phyloP scores from a whole-genome alignment of 495 filamentous ascomycete species.

The Xylaria longipes region DNA sequence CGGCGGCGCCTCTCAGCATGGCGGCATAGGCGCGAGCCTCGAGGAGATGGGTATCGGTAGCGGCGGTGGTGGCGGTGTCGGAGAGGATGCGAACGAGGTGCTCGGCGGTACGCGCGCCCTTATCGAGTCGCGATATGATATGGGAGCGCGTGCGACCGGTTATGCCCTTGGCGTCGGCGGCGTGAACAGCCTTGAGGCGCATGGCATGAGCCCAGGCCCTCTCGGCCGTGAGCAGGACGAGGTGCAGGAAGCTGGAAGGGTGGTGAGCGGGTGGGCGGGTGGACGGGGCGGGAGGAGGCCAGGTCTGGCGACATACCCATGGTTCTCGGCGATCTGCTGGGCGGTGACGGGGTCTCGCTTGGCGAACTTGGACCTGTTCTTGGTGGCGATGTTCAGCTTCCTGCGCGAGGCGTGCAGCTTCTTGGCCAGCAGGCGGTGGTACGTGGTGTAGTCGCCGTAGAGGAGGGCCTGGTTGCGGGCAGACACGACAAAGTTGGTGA shows the following conservation, averaged over 20 bases:
- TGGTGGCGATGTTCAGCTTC: constrained; percentile 80
- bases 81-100: constrained; percentile 70
- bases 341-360: constrained; percentile 73
- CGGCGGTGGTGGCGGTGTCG: constrained; percentile 62
- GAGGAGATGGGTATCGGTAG: constrained; percentile 73
- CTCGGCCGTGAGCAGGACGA: constrained; percentile 85
- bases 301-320: constrained; percentile 64
- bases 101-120: constrained; percentile 74
- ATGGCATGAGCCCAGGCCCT: constrained; percentile 96
- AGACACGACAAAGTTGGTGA: constrained; percentile 81
- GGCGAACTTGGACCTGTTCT: constrained; percentile 83
- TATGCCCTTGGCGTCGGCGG: constrained; percentile 78
- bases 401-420: constrained; percentile 83
- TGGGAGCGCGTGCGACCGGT: constrained; percentile 81
- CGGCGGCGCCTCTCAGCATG: constrained; percentile 72
- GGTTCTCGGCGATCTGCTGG: constrained; percentile 76
- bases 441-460: constrained; percentile 86
- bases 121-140: constrained; percentile 84
- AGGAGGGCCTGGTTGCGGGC: constrained; percentile 81
- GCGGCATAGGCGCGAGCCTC: constrained; percentile 87
- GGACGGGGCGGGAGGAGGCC: background rate
- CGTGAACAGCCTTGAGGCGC: constrained; percentile 86
- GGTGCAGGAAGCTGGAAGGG: constrained; percentile 70
- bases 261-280: constrained; percentile 6
- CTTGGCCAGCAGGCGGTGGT: constrained; percentile 78